A percentile compares a stretch with the other conserved stretches of the same genome.
These are phyloP conservation scores for Aspergillus kassunensis DNA, from an alignment of 495 filamentous ascomycete genomes.

Conservation along the genomic window DNA sequence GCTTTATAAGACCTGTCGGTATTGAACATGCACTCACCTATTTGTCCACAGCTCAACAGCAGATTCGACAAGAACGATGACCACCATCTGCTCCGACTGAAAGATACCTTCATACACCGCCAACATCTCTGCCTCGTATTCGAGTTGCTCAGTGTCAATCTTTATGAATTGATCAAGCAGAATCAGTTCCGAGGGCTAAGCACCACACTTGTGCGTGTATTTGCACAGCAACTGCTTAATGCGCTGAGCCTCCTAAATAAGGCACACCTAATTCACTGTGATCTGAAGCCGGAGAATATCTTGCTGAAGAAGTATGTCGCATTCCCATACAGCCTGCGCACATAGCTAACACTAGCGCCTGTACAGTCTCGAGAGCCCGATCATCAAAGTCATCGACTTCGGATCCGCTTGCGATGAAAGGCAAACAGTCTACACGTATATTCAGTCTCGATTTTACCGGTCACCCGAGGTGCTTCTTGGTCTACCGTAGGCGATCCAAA, in stretches of 20 bases:
- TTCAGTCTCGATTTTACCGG: constrained; percentile 96
- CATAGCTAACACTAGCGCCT: constrained; percentile 8
- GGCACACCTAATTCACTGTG: constrained; percentile 95
- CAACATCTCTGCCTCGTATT: constrained; percentile 98
- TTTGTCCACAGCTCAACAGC: constrained; percentile 71
- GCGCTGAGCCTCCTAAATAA: constrained; percentile 92
- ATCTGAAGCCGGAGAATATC: constrained; percentile 98
- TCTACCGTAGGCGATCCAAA: constrained; percentile 57
- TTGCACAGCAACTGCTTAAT: constrained; percentile 94
- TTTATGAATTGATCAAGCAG: constrained; percentile 99
- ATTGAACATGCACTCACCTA: constrained; percentile 23
- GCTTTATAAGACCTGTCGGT: constrained; percentile 17
- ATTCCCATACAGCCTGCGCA: too few species aligned
- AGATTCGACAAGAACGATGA: constrained; percentile 99
- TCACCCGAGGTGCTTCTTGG: constrained; percentile 95
- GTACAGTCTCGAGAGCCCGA: constrained; percentile 84
- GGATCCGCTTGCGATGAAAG: constrained; percentile 98
- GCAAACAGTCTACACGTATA: constrained; percentile 99
- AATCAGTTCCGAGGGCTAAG: constrained; percentile 98
- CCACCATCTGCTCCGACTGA: constrained; percentile 91
- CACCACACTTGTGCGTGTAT: constrained; percentile 95
- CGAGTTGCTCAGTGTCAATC: constrained; percentile 93
- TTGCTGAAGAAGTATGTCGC: constrained; percentile 80
- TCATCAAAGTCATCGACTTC: constrained; percentile 99
- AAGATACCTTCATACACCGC: constrained; percentile 97